Base-by-base conservation (phyloP, 345 rosid species). In the Cardiospermum halicacabum region DNA sequence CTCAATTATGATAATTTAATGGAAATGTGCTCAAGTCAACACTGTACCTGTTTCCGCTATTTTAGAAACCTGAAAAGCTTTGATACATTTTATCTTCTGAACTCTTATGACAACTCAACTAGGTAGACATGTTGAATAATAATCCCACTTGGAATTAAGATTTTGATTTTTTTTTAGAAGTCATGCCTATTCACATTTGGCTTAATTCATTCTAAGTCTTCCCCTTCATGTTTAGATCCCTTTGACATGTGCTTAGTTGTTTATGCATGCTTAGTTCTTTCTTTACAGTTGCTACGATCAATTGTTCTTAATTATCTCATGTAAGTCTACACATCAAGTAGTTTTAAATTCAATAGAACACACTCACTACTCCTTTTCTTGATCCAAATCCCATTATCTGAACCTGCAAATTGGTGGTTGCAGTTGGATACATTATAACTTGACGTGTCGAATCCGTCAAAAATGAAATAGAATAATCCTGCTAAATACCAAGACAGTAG, bases 91-190 rank as follows among this genome's bases (percentile, higher is more conserved):
- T 71, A 55, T 51, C 60, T 58, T 65, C 28, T 71, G 28, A 27
- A 12, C 63, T 10, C 64, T 26, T 11, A n/a, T 56, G 64, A 56
- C 73, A 62, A 48, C 68, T 51, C 72, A 69, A 69, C 48, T n/a
- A n/a, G n/a, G n/a, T 15, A 21, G 15, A n/a, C 1, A 43, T 43
- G 49, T 43, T 21, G n/a, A 43, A 43, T 43, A 5, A 16, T 43
- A 7, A n/a, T n/a, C 49, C 49, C 49, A 43, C 22, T 16, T 43
- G 49, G 49, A n/a, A 9, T 43, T 43, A 11, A 5, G 6, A 34
- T 45, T 43, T n/a, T n/a, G n/a, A n/a, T n/a, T n/a, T n/a, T n/a
- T n/a, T n/a, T n/a, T n/a, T n/a, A n/a, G n/a, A n/a, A n/a, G n/a
- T n/a, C n/a, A n/a, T n/a, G n/a, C n/a, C n/a, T n/a, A n/a, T n/a